Conservation (phyloP, 139 green algal genomes). For the Pleodorina starrii region DNA sequence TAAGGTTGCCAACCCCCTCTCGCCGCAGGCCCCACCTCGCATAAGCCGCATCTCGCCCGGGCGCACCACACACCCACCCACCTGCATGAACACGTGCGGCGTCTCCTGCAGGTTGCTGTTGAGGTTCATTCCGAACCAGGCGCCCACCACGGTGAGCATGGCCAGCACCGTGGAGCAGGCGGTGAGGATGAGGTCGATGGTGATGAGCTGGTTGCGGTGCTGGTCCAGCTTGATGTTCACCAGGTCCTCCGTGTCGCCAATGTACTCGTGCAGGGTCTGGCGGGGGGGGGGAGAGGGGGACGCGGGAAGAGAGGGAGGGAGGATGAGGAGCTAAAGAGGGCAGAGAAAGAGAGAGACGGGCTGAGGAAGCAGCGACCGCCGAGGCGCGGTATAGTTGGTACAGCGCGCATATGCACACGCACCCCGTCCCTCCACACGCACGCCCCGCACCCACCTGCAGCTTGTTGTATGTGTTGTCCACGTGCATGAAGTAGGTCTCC, state of each 20-base stretch:
- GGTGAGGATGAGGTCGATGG: conserved; percentile 90
- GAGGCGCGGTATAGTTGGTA: no score
- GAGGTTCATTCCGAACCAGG: conserved; percentile 96
- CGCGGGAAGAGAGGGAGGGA: background rate
- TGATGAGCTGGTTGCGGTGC: conserved; percentile 89
- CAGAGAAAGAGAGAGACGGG: no score
- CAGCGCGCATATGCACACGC: no score
- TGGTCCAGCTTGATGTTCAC: conserved; percentile 95
- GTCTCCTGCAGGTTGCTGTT: conserved; percentile 59
- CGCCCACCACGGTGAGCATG: conserved; percentile 49
- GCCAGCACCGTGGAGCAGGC: conserved; percentile 60
- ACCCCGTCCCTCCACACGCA: no score
- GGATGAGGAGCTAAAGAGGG: background rate
- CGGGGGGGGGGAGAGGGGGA: background rate
- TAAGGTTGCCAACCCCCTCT: no score
- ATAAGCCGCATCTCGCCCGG: no score
- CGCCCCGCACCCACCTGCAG: conserved; percentile 74
- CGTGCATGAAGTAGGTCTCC: conserved; percentile 78
- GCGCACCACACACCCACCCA: conserved; percentile 38
- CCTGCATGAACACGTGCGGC: conserved; percentile 50
- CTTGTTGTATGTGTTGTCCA: conserved; percentile 81
- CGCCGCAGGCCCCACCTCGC: no score
- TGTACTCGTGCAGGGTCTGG: conserved; percentile 70
- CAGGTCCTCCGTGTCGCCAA: conserved; percentile 73
- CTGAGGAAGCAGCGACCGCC: no score